Evolutionary conservation across 73 alveolate genomes (phyloP), one percentile per base, ranked within the genome.

Genomic region (Paramecium biaurelia): DNA sequence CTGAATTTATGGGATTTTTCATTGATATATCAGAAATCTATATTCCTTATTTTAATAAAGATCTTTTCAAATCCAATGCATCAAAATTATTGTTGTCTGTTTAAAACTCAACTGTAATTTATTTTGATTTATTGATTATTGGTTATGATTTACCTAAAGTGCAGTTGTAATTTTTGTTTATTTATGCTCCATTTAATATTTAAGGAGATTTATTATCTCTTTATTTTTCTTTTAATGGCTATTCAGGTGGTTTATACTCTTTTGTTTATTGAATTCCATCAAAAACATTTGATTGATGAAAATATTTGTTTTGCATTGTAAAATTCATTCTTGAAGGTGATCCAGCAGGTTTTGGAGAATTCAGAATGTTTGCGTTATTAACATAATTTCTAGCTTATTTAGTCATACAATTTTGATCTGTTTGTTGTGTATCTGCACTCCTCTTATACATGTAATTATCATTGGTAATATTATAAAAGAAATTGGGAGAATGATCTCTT

Each of bases 261-360:
- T 63, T 63, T 11, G 41, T 26, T 37, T 74, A 37, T 74, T 41
- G 32, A 12, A 15, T 3, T 1, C 87, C 87, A 37, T 74, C 87
- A 32, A 74, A 74, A 32, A 74, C 7, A 74, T 74, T 74, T 15
- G 87, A 74, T 7, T 34, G 59, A 74, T 41, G 67, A 7, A 74
- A 74, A 41, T 74, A 74, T 74, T 74, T 74, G 35, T 28, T 34
- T 18, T 74, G 18, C 87, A 74, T 74, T 0, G 34, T 41, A 74
- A 37, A 74, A 74, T 74, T 74, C 37, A 74, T 74, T 74, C 87
- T 74, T 37, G 87, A 74, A 12, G 67, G 57, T 15, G 67, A 34
- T 74, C 67, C 67, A 34, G 57, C 59, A 28, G 87, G 57, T 74
- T 37, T 37, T 34, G 87, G 67, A 37, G 57, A 34, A 23, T 74